Percentiles rank a stretch among this genome's conserved stretches.
Conservation (phyloP, 1,284 basidiomycete genomes). For the Polyporus tsugae region DNA sequence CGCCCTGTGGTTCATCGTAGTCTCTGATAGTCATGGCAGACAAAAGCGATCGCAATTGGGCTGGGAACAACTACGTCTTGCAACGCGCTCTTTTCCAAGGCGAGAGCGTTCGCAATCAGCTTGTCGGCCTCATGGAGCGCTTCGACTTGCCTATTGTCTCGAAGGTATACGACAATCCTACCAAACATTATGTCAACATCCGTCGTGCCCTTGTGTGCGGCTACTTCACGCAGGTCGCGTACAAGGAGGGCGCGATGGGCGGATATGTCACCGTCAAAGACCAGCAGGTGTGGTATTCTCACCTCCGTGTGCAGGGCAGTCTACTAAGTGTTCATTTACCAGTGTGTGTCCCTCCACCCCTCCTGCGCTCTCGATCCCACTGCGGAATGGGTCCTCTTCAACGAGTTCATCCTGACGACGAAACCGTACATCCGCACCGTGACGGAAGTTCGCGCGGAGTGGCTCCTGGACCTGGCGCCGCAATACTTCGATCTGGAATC, state of each 20-base stretch:
- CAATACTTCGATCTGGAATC: constrained; percentile 79
- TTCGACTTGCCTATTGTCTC: constrained; percentile 63
- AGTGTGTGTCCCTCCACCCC: constrained; percentile 86
- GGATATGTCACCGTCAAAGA: constrained; percentile 93
- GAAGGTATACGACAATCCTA: too few species aligned
- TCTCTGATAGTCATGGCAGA: constrained; percentile 50
- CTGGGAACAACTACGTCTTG: constrained; percentile 93
- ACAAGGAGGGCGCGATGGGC: constrained; percentile 93
- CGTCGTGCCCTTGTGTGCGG: constrained; percentile 90
- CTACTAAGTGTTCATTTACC: too few species aligned
- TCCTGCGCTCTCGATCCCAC: constrained; percentile 91
- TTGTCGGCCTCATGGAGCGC: constrained; percentile 93
- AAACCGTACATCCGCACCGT: constrained; percentile 91
- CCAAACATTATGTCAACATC: constrained; percentile 78
- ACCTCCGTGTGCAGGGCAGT: too few species aligned
- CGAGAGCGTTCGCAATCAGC: constrained; percentile 94
- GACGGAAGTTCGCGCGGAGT: constrained; percentile 15
- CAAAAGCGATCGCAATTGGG: constrained; percentile 85
- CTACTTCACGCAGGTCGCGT: constrained; percentile 99
- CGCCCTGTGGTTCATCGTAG: too few species aligned
- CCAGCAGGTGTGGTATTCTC: constrained; percentile 65
- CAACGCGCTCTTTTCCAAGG: constrained; percentile 88
- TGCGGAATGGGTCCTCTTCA: constrained; percentile 98
- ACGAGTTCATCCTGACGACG: constrained; percentile 97
- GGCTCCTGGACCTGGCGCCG: too few species aligned